phyloP scores from a whole-genome alignment of 495 filamentous ascomycete species.

The Penicillium verhagenii region DNA sequence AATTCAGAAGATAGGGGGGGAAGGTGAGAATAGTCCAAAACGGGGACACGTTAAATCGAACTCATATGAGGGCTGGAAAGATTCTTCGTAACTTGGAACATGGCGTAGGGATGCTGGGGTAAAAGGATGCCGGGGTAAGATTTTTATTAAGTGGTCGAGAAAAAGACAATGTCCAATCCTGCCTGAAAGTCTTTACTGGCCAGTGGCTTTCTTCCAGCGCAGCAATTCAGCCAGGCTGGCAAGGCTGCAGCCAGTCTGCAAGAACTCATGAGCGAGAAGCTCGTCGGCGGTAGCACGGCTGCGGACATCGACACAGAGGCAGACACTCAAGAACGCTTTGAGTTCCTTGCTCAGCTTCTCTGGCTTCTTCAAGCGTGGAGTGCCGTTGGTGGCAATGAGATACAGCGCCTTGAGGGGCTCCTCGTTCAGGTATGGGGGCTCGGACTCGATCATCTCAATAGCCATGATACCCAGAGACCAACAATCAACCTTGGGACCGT shows the following conservation, averaged over 20 bases:
- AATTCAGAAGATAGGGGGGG: not conserved
- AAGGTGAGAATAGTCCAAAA: conserved; percentile 20
- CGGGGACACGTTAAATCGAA: conserved; percentile 31
- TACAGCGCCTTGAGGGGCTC: conserved; percentile 95
- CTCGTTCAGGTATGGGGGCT: conserved; percentile 96
- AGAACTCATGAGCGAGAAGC: conserved; percentile 78
- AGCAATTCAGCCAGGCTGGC: conserved; percentile 81
- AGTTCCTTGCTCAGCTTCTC: conserved; percentile 96
- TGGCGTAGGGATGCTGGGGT: no score
- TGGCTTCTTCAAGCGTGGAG: conserved; percentile 93
- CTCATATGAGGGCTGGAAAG: conserved; percentile 38
- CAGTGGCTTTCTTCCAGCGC: conserved; percentile 58
- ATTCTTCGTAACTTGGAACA: conserved; percentile 14
- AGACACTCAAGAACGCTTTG: conserved; percentile 92
- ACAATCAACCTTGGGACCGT: conserved; percentile 96
- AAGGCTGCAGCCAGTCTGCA: conserved; percentile 65
- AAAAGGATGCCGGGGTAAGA: not conserved
- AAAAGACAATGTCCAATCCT: not conserved
- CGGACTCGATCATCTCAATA: conserved; percentile 99
- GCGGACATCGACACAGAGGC: conserved; percentile 93
- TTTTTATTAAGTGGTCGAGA: not conserved
- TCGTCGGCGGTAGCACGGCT: conserved; percentile 89
- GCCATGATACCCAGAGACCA: conserved; percentile 99
- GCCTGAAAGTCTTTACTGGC: conserved; percentile 29
- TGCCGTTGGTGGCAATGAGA: conserved; percentile 96